These are phyloP conservation scores for Euphorbia lathyris DNA, from an alignment of 345 rosid species.

Conservation along the genomic window DNA sequence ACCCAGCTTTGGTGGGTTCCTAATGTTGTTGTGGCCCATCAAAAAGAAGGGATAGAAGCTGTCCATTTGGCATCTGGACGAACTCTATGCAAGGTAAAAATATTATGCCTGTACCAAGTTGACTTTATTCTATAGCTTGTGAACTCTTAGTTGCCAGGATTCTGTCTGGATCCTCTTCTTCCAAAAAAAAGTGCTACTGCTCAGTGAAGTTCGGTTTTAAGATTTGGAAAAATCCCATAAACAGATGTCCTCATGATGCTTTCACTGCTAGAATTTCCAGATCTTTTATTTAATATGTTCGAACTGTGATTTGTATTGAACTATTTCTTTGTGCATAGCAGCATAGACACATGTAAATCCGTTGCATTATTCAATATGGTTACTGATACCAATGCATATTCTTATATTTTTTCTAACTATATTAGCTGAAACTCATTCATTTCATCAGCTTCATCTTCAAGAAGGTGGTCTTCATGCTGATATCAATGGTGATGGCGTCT, in stretches of 20 bases:
- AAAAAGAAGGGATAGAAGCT: constrained; percentile 97
- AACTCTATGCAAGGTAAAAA: constrained; percentile 82
- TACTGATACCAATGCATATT: background rate
- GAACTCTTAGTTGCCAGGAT: background rate
- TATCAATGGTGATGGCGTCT: constrained; percentile 97
- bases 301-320: background rate
- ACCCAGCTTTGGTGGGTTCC: constrained; percentile 99
- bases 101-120: constrained; percentile 8
- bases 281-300: background rate
- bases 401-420: constrained; percentile 9
- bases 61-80: constrained; percentile 94
- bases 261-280: background rate
- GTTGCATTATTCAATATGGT: background rate
- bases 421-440: constrained; percentile 15
- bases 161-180: too few relatives aligned
- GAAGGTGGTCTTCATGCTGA: constrained; percentile 99
- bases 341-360: background rate
- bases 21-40: constrained; percentile 94
- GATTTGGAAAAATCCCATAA: background rate
- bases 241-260: background rate
- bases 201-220: background rate
- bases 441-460: constrained; percentile 79
- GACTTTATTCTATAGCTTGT: background rate
- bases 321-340: background rate
- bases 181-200: background rate